Conservation (phyloP, 371 early-diverging fungal genomes). For the Actinomortierella wolfii region DNA sequence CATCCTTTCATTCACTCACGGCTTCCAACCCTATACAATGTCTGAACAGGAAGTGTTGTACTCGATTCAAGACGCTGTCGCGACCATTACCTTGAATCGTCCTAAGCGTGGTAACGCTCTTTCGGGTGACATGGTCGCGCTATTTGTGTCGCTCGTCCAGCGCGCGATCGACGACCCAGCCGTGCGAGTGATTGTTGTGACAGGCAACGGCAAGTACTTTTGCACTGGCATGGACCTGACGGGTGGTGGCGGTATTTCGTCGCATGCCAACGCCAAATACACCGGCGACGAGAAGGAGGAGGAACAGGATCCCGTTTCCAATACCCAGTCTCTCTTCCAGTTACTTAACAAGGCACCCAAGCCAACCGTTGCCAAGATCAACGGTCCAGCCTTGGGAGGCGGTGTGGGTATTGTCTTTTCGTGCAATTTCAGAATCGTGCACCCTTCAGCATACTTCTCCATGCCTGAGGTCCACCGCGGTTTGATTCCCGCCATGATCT, state of each 20-base stretch:
- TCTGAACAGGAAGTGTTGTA: constrained; percentile 43
- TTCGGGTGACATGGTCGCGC: constrained; percentile 54
- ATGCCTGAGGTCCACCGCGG: constrained; percentile 74
- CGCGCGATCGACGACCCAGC: constrained; percentile 51
- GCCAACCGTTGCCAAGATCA: constrained; percentile 68
- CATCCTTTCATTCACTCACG: not conserved
- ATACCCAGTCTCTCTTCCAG: constrained; percentile 32
- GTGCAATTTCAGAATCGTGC: constrained; percentile 64
- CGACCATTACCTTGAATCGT: constrained; percentile 61
- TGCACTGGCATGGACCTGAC: constrained; percentile 77
- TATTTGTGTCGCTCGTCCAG: constrained; percentile 51
- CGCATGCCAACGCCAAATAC: constrained; percentile 28
- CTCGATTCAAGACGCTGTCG: constrained; percentile 49
- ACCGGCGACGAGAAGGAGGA: constrained; percentile 37
- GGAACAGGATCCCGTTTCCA: constrained; percentile 41
- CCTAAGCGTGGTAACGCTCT: constrained; percentile 69
- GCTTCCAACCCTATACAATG: constrained; percentile 8
- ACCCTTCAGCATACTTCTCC: constrained; percentile 55
- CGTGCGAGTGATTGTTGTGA: constrained; percentile 65
- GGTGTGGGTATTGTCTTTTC: constrained; percentile 74
- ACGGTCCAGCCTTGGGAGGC: constrained; percentile 77
- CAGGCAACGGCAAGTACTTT: constrained; percentile 75
- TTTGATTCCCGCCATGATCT: constrained; percentile 74
- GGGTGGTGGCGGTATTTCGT: too few relatives aligned
- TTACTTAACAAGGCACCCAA: constrained; percentile 52